Evolutionary conservation across 192 early-diverging fungal species (phyloP).

Genomic region (Gonapodya prolifera): DNA sequence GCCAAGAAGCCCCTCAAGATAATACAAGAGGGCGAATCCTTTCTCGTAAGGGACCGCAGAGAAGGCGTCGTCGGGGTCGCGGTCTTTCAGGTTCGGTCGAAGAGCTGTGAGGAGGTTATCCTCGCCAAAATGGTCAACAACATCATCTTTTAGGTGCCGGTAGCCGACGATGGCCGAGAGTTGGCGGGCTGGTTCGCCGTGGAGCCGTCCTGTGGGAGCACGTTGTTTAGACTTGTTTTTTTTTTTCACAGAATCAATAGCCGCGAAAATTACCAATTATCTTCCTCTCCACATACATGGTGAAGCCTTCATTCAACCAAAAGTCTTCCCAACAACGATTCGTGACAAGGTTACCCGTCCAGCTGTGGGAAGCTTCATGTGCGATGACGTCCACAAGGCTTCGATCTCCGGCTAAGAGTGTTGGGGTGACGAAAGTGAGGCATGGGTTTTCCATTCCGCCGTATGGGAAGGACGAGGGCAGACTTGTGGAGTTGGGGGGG

Average conservation of each 20-base stretch:
- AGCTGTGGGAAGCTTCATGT: slow-evolving; percentile 88
- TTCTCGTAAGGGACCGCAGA: slow-evolving; percentile 87
- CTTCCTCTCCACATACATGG: slow-evolving; percentile 85
- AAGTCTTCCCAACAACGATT: slow-evolving; percentile 69
- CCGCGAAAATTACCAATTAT: slow-evolving; percentile 53
- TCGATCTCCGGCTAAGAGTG: slow-evolving; percentile 86
- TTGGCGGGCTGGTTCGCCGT: slow-evolving; percentile 63
- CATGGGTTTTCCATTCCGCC: slow-evolving; percentile 97
- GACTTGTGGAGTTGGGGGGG: slow-evolving; percentile 8
- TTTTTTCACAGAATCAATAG: too few relatives aligned
- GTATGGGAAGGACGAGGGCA: slow-evolving; percentile 51
- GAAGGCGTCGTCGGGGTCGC: slow-evolving; percentile 77
- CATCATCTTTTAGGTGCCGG: slow-evolving; percentile 56
- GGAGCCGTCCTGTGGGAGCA: slow-evolving; percentile 29
- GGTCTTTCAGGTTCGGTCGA: slow-evolving; percentile 53
- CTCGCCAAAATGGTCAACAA: slow-evolving; percentile 44
- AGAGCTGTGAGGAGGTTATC: slow-evolving; percentile 57
- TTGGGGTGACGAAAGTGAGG: slow-evolving; percentile 95
- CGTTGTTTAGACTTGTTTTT: too few relatives aligned
- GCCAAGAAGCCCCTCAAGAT: slow-evolving; percentile 79
- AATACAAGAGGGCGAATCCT: slow-evolving; percentile 87
- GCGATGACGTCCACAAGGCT: slow-evolving; percentile 88
- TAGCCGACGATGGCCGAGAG: slow-evolving; percentile 79
- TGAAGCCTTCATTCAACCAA: slow-evolving; percentile 97
- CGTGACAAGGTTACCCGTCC: slow-evolving; percentile 80